A percentile compares a stretch with the other conserved stretches of the same genome.
These are phyloP conservation scores for Nicotiana noctiflora DNA, from an alignment of 257 asterid species.

Conservation along the genomic window DNA sequence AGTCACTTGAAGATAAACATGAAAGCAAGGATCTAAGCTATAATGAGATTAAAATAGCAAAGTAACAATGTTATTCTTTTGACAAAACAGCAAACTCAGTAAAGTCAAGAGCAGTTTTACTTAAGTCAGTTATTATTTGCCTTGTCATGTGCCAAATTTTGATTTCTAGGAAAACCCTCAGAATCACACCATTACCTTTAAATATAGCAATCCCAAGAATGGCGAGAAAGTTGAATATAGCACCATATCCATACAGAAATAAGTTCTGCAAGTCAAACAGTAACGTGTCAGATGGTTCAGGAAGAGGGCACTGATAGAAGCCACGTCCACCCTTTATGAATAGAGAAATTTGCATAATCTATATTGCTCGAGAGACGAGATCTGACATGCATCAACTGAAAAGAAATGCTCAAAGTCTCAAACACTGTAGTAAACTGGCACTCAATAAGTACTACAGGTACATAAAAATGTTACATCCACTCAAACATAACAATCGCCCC, in stretches of 20 bases:
- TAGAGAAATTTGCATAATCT: neutral
- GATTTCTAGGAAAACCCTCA: neutral
- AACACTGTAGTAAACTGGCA: slow-evolving; percentile 1
- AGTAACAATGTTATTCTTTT: neutral
- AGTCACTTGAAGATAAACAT: neutral
- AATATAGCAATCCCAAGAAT: slow-evolving; percentile 60
- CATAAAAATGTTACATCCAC: neutral
- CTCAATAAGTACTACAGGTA: neutral
- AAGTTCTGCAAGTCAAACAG: slow-evolving; percentile 59
- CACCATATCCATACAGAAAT: slow-evolving; percentile 95
- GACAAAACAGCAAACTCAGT: neutral
- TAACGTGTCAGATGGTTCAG: slow-evolving; percentile 3
- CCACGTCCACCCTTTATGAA: neutral
- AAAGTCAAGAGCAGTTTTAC: neutral
- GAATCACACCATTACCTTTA: slow-evolving; percentile 46
- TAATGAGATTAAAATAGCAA: neutral
- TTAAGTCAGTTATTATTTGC: neutral
- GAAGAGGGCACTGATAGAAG: neutral
- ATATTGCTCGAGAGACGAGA: neutral
- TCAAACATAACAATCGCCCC: neutral
- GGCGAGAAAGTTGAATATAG: slow-evolving; percentile 91
- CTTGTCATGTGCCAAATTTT: neutral
- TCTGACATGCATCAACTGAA: neutral
- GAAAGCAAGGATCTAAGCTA: neutral
- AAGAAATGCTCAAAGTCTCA: neutral